Base-by-base conservation (phyloP, 371 early-diverging fungal genomes). In the Rhizopus microsporus region DNA sequence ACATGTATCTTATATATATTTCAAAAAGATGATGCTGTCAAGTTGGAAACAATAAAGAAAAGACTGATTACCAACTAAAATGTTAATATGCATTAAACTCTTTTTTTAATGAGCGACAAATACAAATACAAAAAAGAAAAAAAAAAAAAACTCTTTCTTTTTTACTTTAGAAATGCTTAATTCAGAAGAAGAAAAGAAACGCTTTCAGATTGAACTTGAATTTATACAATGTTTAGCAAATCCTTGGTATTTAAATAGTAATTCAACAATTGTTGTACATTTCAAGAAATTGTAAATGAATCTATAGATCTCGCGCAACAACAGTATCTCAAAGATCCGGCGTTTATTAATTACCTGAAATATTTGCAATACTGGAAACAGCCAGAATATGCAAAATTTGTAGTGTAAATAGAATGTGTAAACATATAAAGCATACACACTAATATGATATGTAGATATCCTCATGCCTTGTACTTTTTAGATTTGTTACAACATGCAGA, bases 201-300 rank as follows among this genome's bases (percentile, higher is more conserved):
- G 95, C 31, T 96, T 94, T 63, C 86, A 89, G 62, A 84, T 93
- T 15, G 97, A 97, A 74, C 84, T 97, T 23, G 96, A 97, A 77
- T 97, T 97, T 78, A 83, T 97, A 12, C 95, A 94, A 71, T 93
- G 93, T 56, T 75, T 97, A 13, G 82, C 96, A n/a, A 97, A 96
- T 72, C 96, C 96, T 23, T 88, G 88, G 88, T 97, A 96, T 57
- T 75, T 97, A 31, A 92, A 94, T 68, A 86, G 88, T 89, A 82
- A 51, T 76, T 59, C 23, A 15, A 12, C 2, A 8, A 39, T 10
- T 39, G 13, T 13, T 39, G 8, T 8, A 0, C 10, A 13, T 39
- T 23, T 23, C n/a, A 43, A 15, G 38, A 38, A 5, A 32, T 30
- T 33, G 31, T 31, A 43, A 29, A 8, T 44, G 5, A 15, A 35